Percentiles rank a stretch among this genome's conserved stretches.
Conservation (phyloP, 306 rosid species). For the Herpetospermum pedunculosum region DNA sequence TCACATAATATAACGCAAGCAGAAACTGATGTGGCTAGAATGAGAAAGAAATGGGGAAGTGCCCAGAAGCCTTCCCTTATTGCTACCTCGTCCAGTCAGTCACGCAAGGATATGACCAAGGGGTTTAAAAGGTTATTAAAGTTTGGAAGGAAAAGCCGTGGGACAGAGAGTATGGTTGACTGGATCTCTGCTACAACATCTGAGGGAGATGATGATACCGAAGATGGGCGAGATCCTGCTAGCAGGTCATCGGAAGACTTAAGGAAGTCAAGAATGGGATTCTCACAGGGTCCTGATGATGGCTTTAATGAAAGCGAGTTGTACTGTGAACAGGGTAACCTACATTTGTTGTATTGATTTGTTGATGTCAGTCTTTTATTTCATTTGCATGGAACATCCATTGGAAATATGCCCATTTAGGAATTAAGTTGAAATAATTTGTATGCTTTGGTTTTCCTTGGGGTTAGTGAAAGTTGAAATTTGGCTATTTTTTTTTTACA, state of each 20-base stretch:
- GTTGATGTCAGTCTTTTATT: neutral
- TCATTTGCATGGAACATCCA: constrained; percentile 6
- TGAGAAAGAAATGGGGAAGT: constrained; percentile 99
- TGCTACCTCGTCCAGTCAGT: constrained; percentile 64
- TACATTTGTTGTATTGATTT: neutral
- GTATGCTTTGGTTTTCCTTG: neutral
- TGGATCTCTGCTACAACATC: constrained; percentile 99
- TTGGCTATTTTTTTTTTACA: neutral
- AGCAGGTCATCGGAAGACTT: constrained; percentile 80
- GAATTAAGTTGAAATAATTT: neutral
- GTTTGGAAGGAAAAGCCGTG: constrained; percentile 93
- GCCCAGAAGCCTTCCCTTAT: constrained; percentile 80
- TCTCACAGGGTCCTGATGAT: constrained; percentile 78
- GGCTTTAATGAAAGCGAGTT: constrained; percentile 73
- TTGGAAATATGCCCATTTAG: neutral
- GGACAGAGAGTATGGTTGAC: constrained; percentile 67
- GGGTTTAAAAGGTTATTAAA: constrained; percentile 87
- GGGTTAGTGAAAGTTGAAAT: constrained; percentile 1
- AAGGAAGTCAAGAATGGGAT: constrained; percentile 97
- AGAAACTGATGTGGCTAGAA: constrained; percentile 81
- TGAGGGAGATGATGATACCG: constrained; percentile 96
- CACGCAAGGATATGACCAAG: constrained; percentile 86
- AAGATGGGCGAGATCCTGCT: constrained; percentile 86
- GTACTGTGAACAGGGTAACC: constrained; percentile 71
- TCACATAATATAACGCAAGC: constrained; percentile 64